Conservation (phyloP, 352 stramenopile genomes). For the Phytophthora hybrid region DNA sequence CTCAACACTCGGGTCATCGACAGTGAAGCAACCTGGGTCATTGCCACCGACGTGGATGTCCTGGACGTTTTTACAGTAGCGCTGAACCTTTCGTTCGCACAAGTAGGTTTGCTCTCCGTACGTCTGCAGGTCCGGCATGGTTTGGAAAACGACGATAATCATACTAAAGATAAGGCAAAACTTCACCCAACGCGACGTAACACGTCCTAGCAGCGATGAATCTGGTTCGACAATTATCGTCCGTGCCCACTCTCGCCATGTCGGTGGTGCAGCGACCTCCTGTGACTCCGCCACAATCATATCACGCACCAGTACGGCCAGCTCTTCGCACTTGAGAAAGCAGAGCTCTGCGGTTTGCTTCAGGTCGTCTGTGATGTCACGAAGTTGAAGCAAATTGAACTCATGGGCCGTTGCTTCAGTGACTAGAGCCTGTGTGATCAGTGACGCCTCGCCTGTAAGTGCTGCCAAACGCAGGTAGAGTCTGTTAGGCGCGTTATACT, state of each 20-base stretch:
- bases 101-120: slow-evolving; percentile 70
- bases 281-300: slow-evolving; percentile 67
- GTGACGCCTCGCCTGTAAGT: slow-evolving; percentile 68
- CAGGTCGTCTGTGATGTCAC: slow-evolving; percentile 64
- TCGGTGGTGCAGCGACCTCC: slow-evolving; percentile 44
- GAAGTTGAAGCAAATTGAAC: slow-evolving; percentile 51
- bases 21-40: slow-evolving; percentile 73
- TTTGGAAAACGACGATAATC: slow-evolving; percentile 81
- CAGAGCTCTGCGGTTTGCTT: slow-evolving; percentile 59
- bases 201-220: slow-evolving; percentile 52
- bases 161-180: slow-evolving; percentile 79
- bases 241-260: slow-evolving; percentile 47
- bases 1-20: slow-evolving; percentile 41
- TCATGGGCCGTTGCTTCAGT: slow-evolving; percentile 49
- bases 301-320: slow-evolving; percentile 65
- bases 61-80: slow-evolving; percentile 52
- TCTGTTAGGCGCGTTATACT: slow-evolving; percentile 80
- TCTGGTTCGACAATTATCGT: slow-evolving; percentile 52
- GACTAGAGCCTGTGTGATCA: slow-evolving; percentile 70
- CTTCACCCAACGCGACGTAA: slow-evolving; percentile 63
- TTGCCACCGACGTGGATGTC: slow-evolving; percentile 33
- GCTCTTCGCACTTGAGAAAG: slow-evolving; percentile 60
- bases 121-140: slow-evolving; percentile 80
- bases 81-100: slow-evolving; percentile 64
- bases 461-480: slow-evolving; percentile 68